These are phyloP conservation scores for Pseudopithomyces chartarum DNA, from an alignment of 2,329 filamentous ascomycete genomes.

Conservation along the genomic window DNA sequence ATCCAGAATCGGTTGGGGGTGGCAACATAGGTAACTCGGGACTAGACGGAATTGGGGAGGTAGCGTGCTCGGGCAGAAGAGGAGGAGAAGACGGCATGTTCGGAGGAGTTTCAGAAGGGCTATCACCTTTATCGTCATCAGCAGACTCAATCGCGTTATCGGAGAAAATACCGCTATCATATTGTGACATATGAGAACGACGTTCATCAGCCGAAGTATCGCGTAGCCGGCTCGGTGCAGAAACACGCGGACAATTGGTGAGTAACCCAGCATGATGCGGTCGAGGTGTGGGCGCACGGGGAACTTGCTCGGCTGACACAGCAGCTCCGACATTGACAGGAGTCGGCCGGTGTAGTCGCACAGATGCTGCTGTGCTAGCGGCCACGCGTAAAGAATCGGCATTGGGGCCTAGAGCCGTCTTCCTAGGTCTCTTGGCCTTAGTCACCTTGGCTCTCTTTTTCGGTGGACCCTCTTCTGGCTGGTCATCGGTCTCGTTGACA, in stretches of 20 bases:
- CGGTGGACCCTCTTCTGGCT: slow-evolving; percentile 58
- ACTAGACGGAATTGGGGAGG: slow-evolving; percentile 74
- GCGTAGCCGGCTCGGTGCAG: slow-evolving; percentile 58
- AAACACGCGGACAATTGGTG: slow-evolving; percentile 33
- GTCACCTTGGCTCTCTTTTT: slow-evolving; percentile 83
- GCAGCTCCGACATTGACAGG: slow-evolving; percentile 56
- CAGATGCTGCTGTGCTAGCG: slow-evolving; percentile 85
- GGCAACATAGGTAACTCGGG: slow-evolving; percentile 68
- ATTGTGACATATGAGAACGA: slow-evolving; percentile 39
- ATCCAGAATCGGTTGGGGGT: slow-evolving; percentile 71
- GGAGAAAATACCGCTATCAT: slow-evolving; percentile 41
- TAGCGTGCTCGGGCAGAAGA: slow-evolving; percentile 63
- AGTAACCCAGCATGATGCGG: slow-evolving; percentile 55
- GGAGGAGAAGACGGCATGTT: slow-evolving; percentile 92
- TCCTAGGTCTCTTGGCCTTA: slow-evolving; percentile 73
- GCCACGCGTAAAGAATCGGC: slow-evolving; percentile 85
- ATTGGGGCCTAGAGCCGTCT: slow-evolving; percentile 71
- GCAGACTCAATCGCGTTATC: slow-evolving; percentile 52
- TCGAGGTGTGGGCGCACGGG: slow-evolving; percentile 77
- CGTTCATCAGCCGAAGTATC: slow-evolving; percentile 62
- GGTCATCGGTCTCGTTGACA: slow-evolving; percentile 23
- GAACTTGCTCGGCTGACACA: slow-evolving; percentile 70
- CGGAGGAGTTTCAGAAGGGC: slow-evolving; percentile 66
- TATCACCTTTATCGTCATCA: slow-evolving; percentile 55
- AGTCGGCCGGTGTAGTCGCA: slow-evolving; percentile 81